Percentiles rank a stretch among this genome's conserved stretches.
phyloP scores from a whole-genome alignment of 192 early-diverging fungal genomes.

The Rhizophagus prolifer region DNA sequence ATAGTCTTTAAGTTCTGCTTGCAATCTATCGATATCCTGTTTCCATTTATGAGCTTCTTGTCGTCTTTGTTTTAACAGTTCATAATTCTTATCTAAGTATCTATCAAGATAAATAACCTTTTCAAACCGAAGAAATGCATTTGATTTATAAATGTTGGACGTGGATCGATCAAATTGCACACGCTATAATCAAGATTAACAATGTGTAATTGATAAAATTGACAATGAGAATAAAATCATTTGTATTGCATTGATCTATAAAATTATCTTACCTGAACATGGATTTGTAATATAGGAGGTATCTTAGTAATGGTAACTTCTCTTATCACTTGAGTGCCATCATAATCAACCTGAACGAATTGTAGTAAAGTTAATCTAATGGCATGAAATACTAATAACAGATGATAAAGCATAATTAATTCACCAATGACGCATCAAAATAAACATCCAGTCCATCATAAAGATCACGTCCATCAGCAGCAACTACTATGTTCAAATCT shows the following conservation, averaged over 20 bases:
- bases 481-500: constrained; percentile 43
- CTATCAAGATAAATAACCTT: constrained; percentile 63
- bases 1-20: constrained; percentile 33
- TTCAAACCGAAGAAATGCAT: constrained; percentile 65
- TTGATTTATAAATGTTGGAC: constrained; percentile 63
- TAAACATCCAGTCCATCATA: constrained; percentile 62
- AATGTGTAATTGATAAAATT: background rate
- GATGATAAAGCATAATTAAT: background rate
- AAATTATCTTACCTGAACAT: constrained; percentile 49
- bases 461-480: constrained; percentile 43
- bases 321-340: constrained; percentile 35
- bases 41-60: constrained; percentile 30
- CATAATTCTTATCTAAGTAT: constrained; percentile 44
- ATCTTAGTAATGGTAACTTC: constrained; percentile 51
- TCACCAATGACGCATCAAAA: constrained; percentile 46
- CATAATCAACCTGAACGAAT: constrained; percentile 30
- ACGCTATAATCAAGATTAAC: constrained; percentile 37
- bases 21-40: constrained; percentile 35
- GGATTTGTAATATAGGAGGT: constrained; percentile 71
- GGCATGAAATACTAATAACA: no score
- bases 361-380: background rate
- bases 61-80: constrained; percentile 26
- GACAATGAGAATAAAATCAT: background rate
- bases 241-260: background rate
- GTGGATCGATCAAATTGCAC: constrained; percentile 64